Evolutionary conservation across 2,329 filamentous ascomycete genomes (phyloP).

Genomic region (Alternaria tenuissima): DNA sequence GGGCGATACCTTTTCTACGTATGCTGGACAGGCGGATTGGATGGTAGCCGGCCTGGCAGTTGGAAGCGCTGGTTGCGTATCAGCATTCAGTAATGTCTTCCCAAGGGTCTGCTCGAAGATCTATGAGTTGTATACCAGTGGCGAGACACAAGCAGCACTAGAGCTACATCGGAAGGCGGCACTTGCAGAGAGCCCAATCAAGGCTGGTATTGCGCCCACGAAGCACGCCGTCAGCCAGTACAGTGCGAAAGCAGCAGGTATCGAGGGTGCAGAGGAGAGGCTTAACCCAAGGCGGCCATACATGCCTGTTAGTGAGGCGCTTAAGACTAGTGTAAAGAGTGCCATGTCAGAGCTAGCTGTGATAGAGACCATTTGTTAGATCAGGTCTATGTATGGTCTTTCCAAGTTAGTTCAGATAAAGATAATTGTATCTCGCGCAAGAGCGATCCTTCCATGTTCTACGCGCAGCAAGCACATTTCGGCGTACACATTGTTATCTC

Average conservation of each 20-base stretch:
- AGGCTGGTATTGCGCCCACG: constrained; percentile 71
- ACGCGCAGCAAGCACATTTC: neutral
- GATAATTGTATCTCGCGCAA: neutral
- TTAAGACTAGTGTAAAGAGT: constrained; percentile 33
- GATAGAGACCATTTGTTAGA: constrained; percentile 33
- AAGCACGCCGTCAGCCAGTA: constrained; percentile 72
- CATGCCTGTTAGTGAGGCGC: constrained; percentile 34
- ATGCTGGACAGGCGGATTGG: constrained; percentile 78
- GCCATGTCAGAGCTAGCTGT: constrained; percentile 36
- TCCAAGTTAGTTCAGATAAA: neutral
- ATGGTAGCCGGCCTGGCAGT: constrained; percentile 64
- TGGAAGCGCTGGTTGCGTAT: constrained; percentile 64
- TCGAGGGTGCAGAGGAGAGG: constrained; percentile 47
- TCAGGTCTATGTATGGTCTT: neutral
- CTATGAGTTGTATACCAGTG: constrained; percentile 68
- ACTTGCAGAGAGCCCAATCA: constrained; percentile 71
- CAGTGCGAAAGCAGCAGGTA: constrained; percentile 66
- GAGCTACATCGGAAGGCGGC: constrained; percentile 68
- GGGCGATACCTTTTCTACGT: constrained; percentile 69
- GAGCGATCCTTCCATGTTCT: neutral
- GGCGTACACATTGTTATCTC: neutral
- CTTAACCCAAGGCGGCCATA: constrained; percentile 41
- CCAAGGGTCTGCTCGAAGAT: constrained; percentile 65
- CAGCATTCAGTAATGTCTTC: constrained; percentile 66
- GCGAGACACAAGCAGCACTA: constrained; percentile 66